phyloP scores from a whole-genome alignment of 2,329 filamentous ascomycete genomes.

The Epicoccum nigrum region DNA sequence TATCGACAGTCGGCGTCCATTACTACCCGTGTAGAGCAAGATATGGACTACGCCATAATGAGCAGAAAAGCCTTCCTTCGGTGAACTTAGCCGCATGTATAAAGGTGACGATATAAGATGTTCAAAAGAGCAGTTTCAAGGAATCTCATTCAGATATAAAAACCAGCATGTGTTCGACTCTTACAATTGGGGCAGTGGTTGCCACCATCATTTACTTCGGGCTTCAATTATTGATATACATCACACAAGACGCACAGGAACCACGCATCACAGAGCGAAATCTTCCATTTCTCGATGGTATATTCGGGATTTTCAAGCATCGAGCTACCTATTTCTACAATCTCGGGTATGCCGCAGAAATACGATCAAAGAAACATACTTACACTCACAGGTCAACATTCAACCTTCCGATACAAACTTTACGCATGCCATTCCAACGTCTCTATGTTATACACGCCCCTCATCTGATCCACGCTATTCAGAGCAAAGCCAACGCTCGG shows the following conservation, averaged over 20 bases:
- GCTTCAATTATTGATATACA: not conserved
- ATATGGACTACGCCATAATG: not conserved
- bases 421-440: conserved; percentile 51
- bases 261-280: conserved; percentile 3
- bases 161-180: not conserved
- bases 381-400: conserved; percentile 16
- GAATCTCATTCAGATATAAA: not conserved
- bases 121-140: not conserved
- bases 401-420: conserved; percentile 48
- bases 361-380: not conserved
- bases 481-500: conserved; percentile 47
- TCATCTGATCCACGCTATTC: conserved; percentile 47
- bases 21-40: not conserved
- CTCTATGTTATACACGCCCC: conserved; percentile 52
- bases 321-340: not conserved
- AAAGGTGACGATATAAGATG: not conserved
- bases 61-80: not conserved
- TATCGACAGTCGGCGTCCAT: conserved; percentile 9
- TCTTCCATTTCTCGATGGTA: conserved; percentile 1
- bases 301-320: conserved; percentile 4
- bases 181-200: not conserved
- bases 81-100: not conserved
- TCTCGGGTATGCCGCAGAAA: not conserved
- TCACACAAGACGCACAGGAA: conserved; percentile 2
- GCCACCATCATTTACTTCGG: not conserved